Conservation (phyloP, 768 basidiomycete species). For the Boletellus ananiceps region DNA sequence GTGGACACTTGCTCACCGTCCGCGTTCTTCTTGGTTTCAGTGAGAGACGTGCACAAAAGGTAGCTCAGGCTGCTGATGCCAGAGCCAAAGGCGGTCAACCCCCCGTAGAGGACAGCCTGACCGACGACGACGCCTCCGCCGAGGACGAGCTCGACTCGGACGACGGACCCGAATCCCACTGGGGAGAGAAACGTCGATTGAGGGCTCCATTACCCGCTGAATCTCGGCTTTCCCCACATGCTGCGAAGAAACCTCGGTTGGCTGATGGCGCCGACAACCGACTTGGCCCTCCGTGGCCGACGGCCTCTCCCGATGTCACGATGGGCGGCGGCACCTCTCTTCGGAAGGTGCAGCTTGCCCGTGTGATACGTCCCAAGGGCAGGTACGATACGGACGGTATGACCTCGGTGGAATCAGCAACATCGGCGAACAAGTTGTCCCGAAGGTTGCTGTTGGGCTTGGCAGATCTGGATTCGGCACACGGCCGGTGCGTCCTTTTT, state of each 20-base stretch:
- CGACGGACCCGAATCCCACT: constrained; percentile 22
- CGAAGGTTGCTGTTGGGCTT: constrained; percentile 33
- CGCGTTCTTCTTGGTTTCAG: constrained; percentile 27
- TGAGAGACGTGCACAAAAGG: constrained; percentile 53
- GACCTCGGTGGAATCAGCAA: constrained; percentile 13
- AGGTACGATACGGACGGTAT: constrained; percentile 23
- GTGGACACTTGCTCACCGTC: constrained; percentile 1
- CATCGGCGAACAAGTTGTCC: constrained; percentile 17
- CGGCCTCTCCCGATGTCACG: constrained; percentile 15
- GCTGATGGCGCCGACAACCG: constrained; percentile 16
- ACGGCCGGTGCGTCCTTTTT: constrained; percentile 50
- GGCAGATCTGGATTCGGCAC: constrained; percentile 56
- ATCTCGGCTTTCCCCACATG: constrained; percentile 10
- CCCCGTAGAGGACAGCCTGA: constrained; percentile 22
- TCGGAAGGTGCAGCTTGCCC: constrained; percentile 23
- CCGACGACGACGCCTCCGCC: constrained; percentile 29
- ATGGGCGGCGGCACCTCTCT: background rate
- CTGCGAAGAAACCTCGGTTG: constrained; percentile 24
- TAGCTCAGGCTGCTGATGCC: constrained; percentile 46
- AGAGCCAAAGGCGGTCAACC: constrained; percentile 35
- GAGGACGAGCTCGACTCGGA: constrained; percentile 38
- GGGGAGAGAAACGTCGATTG: constrained; percentile 22
- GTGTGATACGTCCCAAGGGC: constrained; percentile 26
- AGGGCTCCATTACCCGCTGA: constrained; percentile 22
- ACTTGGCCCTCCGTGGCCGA: constrained; percentile 19